phyloP scores from a whole-genome alignment of 108 stramenopile genomes.

The Pseudonitzschia pungens region DNA sequence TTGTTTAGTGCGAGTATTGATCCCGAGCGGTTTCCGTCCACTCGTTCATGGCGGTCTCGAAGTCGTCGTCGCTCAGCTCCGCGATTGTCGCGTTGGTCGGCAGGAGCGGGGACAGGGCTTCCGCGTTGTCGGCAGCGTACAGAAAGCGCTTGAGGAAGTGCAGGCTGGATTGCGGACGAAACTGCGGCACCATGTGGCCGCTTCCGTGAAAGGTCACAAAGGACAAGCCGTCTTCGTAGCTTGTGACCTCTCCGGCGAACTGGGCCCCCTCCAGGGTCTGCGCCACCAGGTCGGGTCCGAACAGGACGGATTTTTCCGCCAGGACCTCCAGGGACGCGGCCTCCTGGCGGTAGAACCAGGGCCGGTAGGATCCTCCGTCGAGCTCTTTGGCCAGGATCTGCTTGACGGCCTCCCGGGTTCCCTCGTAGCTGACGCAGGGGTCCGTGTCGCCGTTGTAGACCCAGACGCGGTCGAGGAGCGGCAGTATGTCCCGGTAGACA shows the following conservation, averaged over 20 bases:
- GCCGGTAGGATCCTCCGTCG: slow-evolving; percentile 62
- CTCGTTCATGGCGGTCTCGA: slow-evolving; percentile 27
- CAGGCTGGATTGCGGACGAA: slow-evolving; percentile 36
- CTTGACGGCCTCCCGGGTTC: slow-evolving; percentile 61
- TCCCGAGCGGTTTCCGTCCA: slow-evolving; percentile 53
- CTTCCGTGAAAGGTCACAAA: slow-evolving; percentile 66
- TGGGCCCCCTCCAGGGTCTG: slow-evolving; percentile 49
- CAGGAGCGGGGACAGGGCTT: slow-evolving; percentile 45
- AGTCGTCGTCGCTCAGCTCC: slow-evolving; percentile 35
- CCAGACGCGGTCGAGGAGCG: slow-evolving; percentile 44
- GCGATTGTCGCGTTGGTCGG: slow-evolving; percentile 43
- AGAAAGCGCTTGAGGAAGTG: slow-evolving; percentile 43
- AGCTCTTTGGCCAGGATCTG: slow-evolving; percentile 51
- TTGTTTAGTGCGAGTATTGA: not conserved
- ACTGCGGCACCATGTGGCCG: slow-evolving; percentile 67
- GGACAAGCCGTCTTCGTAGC: slow-evolving; percentile 54
- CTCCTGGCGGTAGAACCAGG: slow-evolving; percentile 72
- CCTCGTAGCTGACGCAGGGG: slow-evolving; percentile 73
- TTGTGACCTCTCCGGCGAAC: slow-evolving; percentile 62
- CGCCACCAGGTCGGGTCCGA: slow-evolving; percentile 58
- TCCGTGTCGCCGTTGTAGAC: slow-evolving; percentile 76
- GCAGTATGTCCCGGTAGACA: slow-evolving; percentile 57
- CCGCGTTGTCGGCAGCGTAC: slow-evolving; percentile 8
- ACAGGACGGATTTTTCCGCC: slow-evolving; percentile 49
- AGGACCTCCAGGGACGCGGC: slow-evolving; percentile 43